Evolutionary conservation across 2,329 filamentous ascomycete genomes (phyloP).

Genomic region (Fusarium albosuccineum): DNA sequence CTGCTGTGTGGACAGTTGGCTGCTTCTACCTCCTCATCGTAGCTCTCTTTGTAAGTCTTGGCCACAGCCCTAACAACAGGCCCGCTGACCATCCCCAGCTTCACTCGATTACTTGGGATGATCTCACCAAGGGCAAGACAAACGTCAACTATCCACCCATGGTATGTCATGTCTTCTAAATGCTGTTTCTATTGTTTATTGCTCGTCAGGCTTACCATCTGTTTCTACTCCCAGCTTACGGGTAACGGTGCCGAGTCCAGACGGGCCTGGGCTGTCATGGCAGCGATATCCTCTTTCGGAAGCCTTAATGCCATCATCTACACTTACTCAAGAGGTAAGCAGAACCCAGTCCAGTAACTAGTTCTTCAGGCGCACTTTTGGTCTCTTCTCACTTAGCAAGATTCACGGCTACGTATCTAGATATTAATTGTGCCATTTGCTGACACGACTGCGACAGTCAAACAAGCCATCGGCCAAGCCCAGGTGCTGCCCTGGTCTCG

Average conservation of each 20-base stretch:
- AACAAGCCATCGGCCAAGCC: constrained; percentile 6
- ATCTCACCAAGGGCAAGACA: neutral
- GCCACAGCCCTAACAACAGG: fast-evolving
- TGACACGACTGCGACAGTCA: neutral
- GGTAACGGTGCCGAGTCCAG: neutral
- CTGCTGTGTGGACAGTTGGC: constrained; percentile 5
- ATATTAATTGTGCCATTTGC: too few relatives aligned
- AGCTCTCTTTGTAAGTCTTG: constrained; percentile 2
- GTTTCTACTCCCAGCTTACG: neutral
- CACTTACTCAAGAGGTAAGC: constrained; percentile 3
- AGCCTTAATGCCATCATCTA: constrained; percentile 14
- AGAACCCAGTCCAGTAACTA: too few relatives aligned
- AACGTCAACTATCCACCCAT: constrained; percentile 8
- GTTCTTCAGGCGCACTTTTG: too few relatives aligned
- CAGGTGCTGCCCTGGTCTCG: constrained; percentile 11
- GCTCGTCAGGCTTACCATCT: too few relatives aligned
- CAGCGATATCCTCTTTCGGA: constrained; percentile 9
- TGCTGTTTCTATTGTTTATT: too few relatives aligned
- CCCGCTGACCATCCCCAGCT: neutral
- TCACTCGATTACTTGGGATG: neutral
- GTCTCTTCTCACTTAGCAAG: too few relatives aligned
- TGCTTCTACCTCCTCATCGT: constrained; percentile 4
- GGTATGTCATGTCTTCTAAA: neutral
- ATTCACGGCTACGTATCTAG: too few relatives aligned
- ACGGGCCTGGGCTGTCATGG: constrained; percentile 6